phyloP scores from a whole-genome alignment of 345 rosid genomes.

The Euclidium syriacum region DNA sequence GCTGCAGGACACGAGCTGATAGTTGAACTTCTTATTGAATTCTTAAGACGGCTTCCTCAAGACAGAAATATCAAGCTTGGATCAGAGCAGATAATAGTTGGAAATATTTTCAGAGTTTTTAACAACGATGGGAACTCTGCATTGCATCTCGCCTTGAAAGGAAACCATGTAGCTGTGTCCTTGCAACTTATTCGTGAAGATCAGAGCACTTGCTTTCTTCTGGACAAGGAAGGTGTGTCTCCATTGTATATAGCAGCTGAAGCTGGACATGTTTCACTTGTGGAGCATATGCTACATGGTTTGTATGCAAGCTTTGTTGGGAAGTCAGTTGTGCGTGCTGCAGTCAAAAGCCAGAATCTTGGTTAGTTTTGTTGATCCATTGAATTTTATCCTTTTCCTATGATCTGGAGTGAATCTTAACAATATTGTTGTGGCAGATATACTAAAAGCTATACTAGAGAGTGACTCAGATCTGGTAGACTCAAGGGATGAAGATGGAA shows the following conservation, averaged over 20 bases:
- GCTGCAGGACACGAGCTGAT: slow-evolving; percentile 5
- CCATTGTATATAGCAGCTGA: slow-evolving; percentile 22
- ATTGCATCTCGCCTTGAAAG: slow-evolving; percentile 23
- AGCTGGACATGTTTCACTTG: slow-evolving; percentile 10
- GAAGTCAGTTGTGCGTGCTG: slow-evolving; percentile 18
- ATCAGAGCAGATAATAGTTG: background rate
- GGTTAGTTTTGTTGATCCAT: background rate
- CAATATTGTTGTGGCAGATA: background rate
- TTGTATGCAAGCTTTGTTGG: slow-evolving; percentile 12
- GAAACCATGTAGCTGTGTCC: slow-evolving; percentile 7
- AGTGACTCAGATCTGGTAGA: slow-evolving; percentile 1
- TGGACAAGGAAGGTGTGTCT: slow-evolving; percentile 14
- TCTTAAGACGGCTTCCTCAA: background rate
- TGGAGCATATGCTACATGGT: slow-evolving; percentile 3
- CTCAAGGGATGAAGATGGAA: slow-evolving; percentile 12
- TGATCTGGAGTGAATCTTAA: background rate
- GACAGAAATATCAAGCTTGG: background rate
- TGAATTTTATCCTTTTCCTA: background rate
- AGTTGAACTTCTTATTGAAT: background rate
- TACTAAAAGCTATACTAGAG: background rate
- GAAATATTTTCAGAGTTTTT: slow-evolving; percentile 2
- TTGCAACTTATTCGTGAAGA: slow-evolving; percentile 13
- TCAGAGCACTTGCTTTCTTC: slow-evolving; percentile 5
- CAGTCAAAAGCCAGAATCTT: slow-evolving; percentile 13
- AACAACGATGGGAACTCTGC: slow-evolving; percentile 27